Evolutionary conservation across 2,329 filamentous ascomycete species (phyloP).

Genomic region (Whalleya microplaca): DNA sequence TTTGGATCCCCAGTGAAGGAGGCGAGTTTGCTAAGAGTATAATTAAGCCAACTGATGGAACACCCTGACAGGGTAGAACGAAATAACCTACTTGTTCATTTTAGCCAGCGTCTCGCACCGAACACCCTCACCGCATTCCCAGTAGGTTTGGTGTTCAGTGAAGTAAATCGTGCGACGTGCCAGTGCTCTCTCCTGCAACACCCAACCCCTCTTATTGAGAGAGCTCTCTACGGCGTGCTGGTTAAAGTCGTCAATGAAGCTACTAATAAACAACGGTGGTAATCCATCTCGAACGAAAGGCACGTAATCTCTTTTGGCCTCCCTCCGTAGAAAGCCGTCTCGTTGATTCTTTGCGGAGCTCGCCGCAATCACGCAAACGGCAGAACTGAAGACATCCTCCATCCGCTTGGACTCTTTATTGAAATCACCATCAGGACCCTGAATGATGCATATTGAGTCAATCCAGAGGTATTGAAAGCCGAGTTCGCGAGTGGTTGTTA

Average conservation of each 20-base stretch:
- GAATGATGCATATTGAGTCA: slow-evolving; percentile 17
- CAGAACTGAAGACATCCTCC: neutral
- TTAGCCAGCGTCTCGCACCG: slow-evolving; percentile 13
- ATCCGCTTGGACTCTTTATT: neutral
- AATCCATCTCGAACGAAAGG: neutral
- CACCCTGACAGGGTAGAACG: too few relatives aligned
- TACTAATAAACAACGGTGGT: slow-evolving; percentile 7
- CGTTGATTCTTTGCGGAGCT: slow-evolving; percentile 1
- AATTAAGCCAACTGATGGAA: too few relatives aligned
- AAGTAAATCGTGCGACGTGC: slow-evolving; percentile 20
- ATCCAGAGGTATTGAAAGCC: slow-evolving; percentile 11
- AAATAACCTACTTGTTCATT: slow-evolving; percentile 6
- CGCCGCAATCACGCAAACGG: slow-evolving; percentile 5
- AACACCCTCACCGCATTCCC: slow-evolving; percentile 23
- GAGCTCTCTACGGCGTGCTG: slow-evolving; percentile 7
- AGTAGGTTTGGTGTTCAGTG: slow-evolving; percentile 17
- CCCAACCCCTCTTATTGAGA: slow-evolving; percentile 19
- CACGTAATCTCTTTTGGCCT: neutral
- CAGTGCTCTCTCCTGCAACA: slow-evolving; percentile 21
- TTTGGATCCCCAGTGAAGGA: slow-evolving; percentile 4
- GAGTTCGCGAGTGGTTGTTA: neutral
- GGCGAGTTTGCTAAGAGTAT: neutral
- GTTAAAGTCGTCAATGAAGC: slow-evolving; percentile 18
- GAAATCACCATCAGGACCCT: slow-evolving; percentile 4
- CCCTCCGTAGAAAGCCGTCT: slow-evolving; percentile 1